Evolutionary conservation across 179 eudicot genomes (phyloP), one percentile per base, ranked within the genome.

Genomic region (Nepenthes alata): DNA sequence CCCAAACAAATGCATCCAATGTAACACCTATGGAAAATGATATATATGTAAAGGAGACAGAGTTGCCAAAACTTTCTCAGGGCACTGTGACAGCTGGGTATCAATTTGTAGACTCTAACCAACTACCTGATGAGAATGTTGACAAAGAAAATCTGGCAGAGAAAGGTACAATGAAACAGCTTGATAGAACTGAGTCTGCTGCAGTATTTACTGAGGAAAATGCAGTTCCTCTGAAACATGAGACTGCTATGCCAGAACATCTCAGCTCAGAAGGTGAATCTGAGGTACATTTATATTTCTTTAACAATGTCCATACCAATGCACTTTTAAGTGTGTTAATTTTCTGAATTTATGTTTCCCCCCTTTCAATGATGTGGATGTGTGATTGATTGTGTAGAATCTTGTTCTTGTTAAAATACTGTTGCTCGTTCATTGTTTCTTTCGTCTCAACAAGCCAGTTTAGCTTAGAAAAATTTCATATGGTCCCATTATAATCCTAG

Each of bases 221-320:
- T 64, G 48, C 73, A 51, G 67, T 55, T 59, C 13, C 74, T 39
- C 78, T 9, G 11, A 67, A 70, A 34, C 57, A 75, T 48, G 65
- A 72, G 34, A 35, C 53, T 25, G 11, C 39, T 61, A 65, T 60
- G 2, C 56, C 64, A 13, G 68, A 35, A 47, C 81, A 75, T 39
- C 57, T 63, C 60, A 74, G 64, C 41, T 61, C 72, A 62, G 73
- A 69, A 64, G 73, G 72, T 64, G 66, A 60, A 48, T 55, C 67
- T 64, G 70, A 71, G 95, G 98, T 93, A 73, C 53, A 44, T 57
- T 44, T 63, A 5, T 49, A 44, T 35, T 12, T 55, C 37, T 62
- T 50, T 52, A 13, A 48, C 55, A 34, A 35, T n/a, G n/a, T 7
- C 11, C 2, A 5, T 11, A 57, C 14, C 41, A 52, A 13, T 14